These are phyloP conservation scores for Craterostigma plantagineum DNA, from an alignment of 257 asterid genomes.

Conservation along the genomic window DNA sequence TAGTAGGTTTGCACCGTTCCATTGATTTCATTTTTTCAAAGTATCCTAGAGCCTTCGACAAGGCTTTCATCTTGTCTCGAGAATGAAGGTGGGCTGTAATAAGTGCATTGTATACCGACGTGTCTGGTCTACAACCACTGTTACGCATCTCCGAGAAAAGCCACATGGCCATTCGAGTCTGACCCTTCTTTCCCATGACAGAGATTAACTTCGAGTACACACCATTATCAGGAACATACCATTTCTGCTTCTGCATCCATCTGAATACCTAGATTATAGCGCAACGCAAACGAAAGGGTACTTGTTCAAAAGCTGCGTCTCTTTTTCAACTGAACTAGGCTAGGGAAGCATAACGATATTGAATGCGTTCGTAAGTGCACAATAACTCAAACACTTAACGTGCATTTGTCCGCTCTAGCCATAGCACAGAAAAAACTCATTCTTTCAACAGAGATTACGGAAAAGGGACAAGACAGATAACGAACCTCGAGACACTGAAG, in stretches of 20 bases:
- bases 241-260: conserved; percentile 97
- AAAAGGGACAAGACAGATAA: neutral
- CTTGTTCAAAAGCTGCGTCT: neutral
- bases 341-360: too few species aligned
- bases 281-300: conserved; percentile 8
- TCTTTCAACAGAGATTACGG: neutral
- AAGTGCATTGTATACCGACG: conserved; percentile 82
- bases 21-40: conserved; percentile 78
- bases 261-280: conserved; percentile 52
- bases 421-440: neutral
- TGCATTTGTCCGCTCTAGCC: neutral
- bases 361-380: too few species aligned
- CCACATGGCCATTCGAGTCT: conserved; percentile 96
- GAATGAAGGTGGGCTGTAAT: conserved; percentile 90
- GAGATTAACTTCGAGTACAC: conserved; percentile 89
- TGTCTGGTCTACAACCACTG: conserved; percentile 84
- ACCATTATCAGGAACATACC: conserved; percentile 93
- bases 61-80: conserved; percentile 63
- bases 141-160: conserved; percentile 96
- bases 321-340: neutral
- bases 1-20: conserved; percentile 64
- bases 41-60: conserved; percentile 59
- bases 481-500: conserved; percentile 85
- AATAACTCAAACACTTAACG: too few species aligned
- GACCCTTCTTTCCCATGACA: conserved; percentile 93